phyloP scores from a whole-genome alignment of 371 early-diverging fungal genomes.

The Catenaria anguillulae region DNA sequence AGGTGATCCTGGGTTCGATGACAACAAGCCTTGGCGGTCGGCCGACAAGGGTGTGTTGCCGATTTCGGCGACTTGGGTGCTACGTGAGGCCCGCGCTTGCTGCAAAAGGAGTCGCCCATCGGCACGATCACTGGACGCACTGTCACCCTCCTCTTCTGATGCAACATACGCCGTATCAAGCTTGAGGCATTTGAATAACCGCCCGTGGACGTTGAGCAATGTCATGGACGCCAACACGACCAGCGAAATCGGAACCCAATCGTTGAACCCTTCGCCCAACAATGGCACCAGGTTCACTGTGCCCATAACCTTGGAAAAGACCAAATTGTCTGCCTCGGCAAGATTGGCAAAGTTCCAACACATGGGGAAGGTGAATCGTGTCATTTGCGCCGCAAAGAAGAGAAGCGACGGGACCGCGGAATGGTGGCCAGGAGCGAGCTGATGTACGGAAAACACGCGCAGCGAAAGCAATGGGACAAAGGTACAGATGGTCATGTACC shows the following conservation, averaged over 20 bases:
- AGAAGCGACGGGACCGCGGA: conserved; percentile 75
- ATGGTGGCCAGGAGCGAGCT: conserved; percentile 74
- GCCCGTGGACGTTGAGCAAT: background rate
- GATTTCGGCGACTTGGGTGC: no score
- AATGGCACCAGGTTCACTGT: conserved; percentile 74
- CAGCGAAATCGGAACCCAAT: conserved; percentile 54
- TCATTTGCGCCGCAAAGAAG: conserved; percentile 78
- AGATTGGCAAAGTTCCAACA: conserved; percentile 87
- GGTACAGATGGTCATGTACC: conserved; percentile 83
- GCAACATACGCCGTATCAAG: background rate
- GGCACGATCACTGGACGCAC: background rate
- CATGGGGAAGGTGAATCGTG: conserved; percentile 72
- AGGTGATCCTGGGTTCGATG: no score
- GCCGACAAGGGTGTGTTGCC: no score
- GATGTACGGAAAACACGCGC: conserved; percentile 37
- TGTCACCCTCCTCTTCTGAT: background rate
- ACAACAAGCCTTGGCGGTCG: no score
- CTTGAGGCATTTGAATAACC: background rate
- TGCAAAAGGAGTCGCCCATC: background rate
- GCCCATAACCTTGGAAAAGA: conserved; percentile 53
- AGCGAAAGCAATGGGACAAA: conserved; percentile 77
- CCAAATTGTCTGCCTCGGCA: conserved; percentile 24
- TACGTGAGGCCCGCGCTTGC: background rate
- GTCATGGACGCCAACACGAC: background rate
- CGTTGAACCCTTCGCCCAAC: conserved; percentile 69